Evolutionary conservation across 2,329 filamentous ascomycete species (phyloP).

Genomic region (Bertia moriformis): DNA sequence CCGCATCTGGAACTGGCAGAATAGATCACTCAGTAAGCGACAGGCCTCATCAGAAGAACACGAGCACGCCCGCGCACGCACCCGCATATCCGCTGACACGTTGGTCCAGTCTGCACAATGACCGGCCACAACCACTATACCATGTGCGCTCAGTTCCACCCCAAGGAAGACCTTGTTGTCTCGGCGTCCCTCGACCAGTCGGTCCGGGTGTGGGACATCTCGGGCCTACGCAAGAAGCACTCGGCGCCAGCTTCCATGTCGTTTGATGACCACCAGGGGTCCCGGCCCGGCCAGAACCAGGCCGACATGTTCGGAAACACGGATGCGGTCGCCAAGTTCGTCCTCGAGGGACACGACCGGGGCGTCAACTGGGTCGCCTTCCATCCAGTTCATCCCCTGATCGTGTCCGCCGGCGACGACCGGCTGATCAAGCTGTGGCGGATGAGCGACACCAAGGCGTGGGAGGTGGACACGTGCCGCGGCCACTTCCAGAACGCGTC

Average conservation of each 20-base stretch:
- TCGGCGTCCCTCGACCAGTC: constrained; percentile 97
- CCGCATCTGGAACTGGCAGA: constrained; percentile 99
- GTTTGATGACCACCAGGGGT: constrained; percentile 95
- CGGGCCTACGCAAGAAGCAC: constrained; percentile 94
- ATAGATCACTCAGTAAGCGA: constrained; percentile 68
- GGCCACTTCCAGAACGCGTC: constrained; percentile 97
- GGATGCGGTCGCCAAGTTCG: constrained; percentile 96
- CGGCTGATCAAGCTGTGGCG: constrained; percentile 93
- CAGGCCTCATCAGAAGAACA: constrained; percentile 1
- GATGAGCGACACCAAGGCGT: constrained; percentile 98
- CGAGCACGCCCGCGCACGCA: not conserved
- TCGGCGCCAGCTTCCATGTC: constrained; percentile 92
- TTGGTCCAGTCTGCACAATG: constrained; percentile 82
- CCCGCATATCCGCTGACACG: constrained; percentile 15
- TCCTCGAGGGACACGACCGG: constrained; percentile 93
- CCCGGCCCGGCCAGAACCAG: constrained; percentile 78
- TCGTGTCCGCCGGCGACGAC: constrained; percentile 93
- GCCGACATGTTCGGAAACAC: constrained; percentile 99
- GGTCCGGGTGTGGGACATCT: constrained; percentile 98
- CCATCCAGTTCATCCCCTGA: constrained; percentile 87
- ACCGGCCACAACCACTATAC: constrained; percentile 98
- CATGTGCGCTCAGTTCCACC: constrained; percentile 99
- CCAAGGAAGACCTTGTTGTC: constrained; percentile 93
- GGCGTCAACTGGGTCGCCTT: constrained; percentile 99
- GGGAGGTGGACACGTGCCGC: constrained; percentile 97